Percentiles rank a stretch among this genome's conserved stretches.
Conservation (phyloP, 2,329 filamentous ascomycete species). For the Hymenoscyphus albidus region DNA sequence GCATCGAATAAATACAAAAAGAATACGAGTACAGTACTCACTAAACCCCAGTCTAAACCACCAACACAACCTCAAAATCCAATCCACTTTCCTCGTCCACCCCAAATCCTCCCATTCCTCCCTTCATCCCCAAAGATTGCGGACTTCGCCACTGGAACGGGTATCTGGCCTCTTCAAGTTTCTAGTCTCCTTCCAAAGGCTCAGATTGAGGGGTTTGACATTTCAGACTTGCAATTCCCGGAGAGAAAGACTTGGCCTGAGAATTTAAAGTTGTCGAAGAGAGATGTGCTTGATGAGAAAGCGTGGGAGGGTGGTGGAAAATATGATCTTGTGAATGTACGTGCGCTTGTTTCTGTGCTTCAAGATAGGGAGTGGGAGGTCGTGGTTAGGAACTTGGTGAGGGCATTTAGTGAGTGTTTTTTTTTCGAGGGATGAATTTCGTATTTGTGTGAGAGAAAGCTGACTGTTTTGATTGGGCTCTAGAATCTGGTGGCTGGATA, state of each 20-base stretch:
- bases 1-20: neutral
- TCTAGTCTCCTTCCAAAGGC: neutral
- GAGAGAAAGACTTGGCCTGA: too few relatives aligned
- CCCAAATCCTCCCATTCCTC: neutral
- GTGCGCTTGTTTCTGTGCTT: neutral
- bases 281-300: neutral
- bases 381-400: neutral
- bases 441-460: neutral
- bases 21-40: neutral
- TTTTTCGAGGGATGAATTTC: neutral
- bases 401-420: neutral
- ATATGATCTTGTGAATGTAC: constrained; percentile 2
- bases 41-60: neutral
- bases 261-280: neutral
- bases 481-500: constrained; percentile 3
- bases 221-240: neutral
- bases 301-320: neutral
- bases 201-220: neutral
- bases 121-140: neutral
- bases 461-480: neutral
- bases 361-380: neutral
- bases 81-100: neutral
- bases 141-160: constrained; percentile 3
- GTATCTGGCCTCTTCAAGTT: neutral
- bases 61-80: neutral